Conservation (phyloP, 2,329 filamentous ascomycete species). For the Arthrobotrys megalospora region DNA sequence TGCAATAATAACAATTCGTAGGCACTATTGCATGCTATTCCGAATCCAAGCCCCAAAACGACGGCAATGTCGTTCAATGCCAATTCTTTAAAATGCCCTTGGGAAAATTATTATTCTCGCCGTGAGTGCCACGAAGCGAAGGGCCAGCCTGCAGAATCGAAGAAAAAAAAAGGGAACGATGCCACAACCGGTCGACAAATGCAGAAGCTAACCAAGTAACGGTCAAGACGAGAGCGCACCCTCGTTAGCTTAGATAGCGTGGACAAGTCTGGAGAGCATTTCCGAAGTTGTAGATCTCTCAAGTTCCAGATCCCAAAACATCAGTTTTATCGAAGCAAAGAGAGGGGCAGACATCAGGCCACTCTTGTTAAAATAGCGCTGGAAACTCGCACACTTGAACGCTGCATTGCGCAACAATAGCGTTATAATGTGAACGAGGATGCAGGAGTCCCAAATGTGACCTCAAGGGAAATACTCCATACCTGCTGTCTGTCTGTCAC, state of each 20-base stretch:
- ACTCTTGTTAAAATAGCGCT: conserved; percentile 4
- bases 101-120: conserved; percentile 6
- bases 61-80: conserved; percentile 8
- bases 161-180: conserved; percentile 33
- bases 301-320: conserved; percentile 9
- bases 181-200: conserved; percentile 35
- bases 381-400: neutral
- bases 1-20: neutral
- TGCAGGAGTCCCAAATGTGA: conserved; percentile 1
- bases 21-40: neutral
- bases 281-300: conserved; percentile 6
- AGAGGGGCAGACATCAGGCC: conserved; percentile 7
- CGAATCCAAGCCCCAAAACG: conserved; percentile 22
- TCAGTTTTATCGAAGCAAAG: conserved; percentile 6
- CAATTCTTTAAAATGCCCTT: conserved; percentile 2
- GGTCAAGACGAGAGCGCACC: neutral
- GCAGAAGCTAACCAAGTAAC: conserved; percentile 8
- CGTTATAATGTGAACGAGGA: conserved; percentile 31
- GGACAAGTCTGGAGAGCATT: conserved; percentile 11
- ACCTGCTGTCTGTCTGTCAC: no score
- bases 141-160: conserved; percentile 39
- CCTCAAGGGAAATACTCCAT: neutral
- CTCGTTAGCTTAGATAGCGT: neutral
- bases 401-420: conserved; percentile 54
- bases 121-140: conserved; percentile 41